Percentiles rank a stretch among this genome's conserved stretches.
Conservation (phyloP, 768 basidiomycete species). For the Kwoniella heveanensis region DNA sequence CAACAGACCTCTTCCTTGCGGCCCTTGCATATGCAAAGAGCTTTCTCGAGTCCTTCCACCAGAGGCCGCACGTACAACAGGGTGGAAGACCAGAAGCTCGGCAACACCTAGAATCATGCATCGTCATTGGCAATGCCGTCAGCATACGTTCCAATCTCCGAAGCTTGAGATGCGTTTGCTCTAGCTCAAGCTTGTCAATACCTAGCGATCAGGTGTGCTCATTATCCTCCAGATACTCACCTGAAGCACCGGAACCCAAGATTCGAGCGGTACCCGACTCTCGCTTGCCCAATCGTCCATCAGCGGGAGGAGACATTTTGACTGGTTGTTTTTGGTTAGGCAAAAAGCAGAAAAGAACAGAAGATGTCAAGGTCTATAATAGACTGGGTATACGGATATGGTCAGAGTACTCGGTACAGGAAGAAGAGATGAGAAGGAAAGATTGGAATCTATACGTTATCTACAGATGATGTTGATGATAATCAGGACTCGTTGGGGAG, state of each 20-base stretch:
- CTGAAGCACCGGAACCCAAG: slow-evolving; percentile 88
- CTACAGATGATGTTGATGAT: not conserved
- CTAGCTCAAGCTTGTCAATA: no score
- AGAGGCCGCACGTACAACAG: slow-evolving; percentile 57
- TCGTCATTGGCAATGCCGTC: slow-evolving; percentile 5
- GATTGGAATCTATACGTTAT: not conserved
- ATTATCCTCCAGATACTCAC: no score
- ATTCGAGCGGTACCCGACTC: slow-evolving; percentile 89
- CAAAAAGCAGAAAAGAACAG: not conserved
- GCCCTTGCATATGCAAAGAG: not conserved
- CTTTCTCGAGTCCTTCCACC: not conserved
- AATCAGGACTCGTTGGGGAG: not conserved
- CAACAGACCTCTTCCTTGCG: no score
- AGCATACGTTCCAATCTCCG: no score
- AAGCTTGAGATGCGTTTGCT: no score
- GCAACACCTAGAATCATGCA: slow-evolving; percentile 71
- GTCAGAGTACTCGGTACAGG: not conserved
- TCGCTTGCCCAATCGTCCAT: slow-evolving; percentile 36
- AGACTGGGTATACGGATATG: no score
- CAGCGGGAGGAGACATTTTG: slow-evolving; percentile 52
- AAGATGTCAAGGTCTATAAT: no score
- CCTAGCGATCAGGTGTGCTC: no score
- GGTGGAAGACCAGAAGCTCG: slow-evolving; percentile 92
- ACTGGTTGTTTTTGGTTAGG: not conserved
- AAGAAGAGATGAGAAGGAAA: not conserved